These are phyloP conservation scores for Przewalskia tangutica DNA, from an alignment of 257 asterid species.

Conservation along the genomic window DNA sequence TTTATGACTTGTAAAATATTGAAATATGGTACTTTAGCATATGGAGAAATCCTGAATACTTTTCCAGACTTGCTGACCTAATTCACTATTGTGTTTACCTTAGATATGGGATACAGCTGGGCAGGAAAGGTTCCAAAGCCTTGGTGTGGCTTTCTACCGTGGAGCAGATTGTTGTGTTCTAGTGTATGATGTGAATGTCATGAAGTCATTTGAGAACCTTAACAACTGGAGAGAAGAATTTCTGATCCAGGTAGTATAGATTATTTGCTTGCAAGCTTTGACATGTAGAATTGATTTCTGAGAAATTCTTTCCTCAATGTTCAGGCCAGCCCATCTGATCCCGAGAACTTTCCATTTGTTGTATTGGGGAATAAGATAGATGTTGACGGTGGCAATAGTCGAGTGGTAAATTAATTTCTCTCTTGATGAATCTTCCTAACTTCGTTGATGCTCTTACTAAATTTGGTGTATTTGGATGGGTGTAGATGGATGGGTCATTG, in stretches of 20 bases:
- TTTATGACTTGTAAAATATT: neutral
- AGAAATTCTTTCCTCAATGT: neutral
- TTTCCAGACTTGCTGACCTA: neutral
- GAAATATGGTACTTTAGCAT: neutral
- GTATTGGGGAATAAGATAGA: conserved; percentile 54
- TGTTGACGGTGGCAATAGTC: conserved; percentile 57
- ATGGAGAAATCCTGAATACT: neutral
- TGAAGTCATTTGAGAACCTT: conserved; percentile 47
- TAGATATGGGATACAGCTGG: conserved; percentile 80
- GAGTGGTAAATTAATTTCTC: conserved; percentile 31
- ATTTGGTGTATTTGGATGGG: neutral
- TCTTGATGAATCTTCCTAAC: neutral
- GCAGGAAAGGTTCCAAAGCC: conserved; percentile 69
- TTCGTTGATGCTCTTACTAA: neutral
- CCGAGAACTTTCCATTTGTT: conserved; percentile 51
- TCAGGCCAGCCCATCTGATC: conserved; percentile 61
- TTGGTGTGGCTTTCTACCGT: conserved; percentile 66
- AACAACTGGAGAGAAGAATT: conserved; percentile 65
- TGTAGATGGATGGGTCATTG: neutral
- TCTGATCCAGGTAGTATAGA: conserved; percentile 39
- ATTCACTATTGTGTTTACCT: neutral
- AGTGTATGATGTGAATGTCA: conserved; percentile 42
- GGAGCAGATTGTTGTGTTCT: conserved; percentile 68
- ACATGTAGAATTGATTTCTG: neutral
- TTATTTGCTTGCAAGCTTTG: neutral